Evolutionary conservation across 495 filamentous ascomycete species (phyloP).

Genomic region (Penicillium longicatenatum): DNA sequence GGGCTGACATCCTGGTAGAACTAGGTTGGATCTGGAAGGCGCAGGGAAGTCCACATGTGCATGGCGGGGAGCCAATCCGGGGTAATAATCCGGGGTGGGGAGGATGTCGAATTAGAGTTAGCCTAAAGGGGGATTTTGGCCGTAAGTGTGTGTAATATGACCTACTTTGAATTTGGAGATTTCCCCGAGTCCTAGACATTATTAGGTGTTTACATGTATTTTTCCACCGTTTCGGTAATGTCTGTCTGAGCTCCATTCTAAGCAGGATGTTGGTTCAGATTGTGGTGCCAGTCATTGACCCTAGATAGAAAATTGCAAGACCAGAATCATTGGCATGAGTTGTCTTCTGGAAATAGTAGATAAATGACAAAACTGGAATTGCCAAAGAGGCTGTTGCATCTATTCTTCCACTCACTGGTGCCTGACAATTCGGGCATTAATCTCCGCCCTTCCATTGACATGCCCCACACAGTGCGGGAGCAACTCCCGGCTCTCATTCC

Average conservation of each 20-base stretch:
- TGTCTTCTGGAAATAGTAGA: too few relatives aligned
- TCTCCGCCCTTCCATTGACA: conserved; percentile 12
- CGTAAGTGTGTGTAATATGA: background rate
- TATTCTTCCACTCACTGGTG: background rate
- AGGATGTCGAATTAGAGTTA: background rate
- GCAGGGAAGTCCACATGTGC: background rate
- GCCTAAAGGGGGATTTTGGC: background rate
- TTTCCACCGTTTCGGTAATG: too few relatives aligned
- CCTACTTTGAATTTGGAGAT: background rate
- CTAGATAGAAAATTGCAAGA: too few relatives aligned
- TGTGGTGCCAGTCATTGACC: too few relatives aligned
- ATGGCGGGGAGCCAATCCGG: background rate
- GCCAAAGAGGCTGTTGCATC: too few relatives aligned
- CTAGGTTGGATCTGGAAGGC: background rate
- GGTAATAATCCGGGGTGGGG: background rate
- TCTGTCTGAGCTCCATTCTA: too few relatives aligned
- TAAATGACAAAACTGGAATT: too few relatives aligned
- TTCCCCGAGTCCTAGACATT: too few relatives aligned
- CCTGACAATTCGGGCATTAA: conserved; percentile 15
- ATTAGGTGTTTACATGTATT: background rate
- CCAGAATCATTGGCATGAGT: too few relatives aligned
- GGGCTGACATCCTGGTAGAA: background rate
- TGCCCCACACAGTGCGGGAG: conserved; percentile 9
- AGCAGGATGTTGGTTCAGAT: too few relatives aligned
- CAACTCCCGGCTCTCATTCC: background rate